A percentile compares a stretch with the other conserved stretches of the same genome.
phyloP scores from a whole-genome alignment of 2,329 filamentous ascomycete genomes.

The Diaporthe caulivora region DNA sequence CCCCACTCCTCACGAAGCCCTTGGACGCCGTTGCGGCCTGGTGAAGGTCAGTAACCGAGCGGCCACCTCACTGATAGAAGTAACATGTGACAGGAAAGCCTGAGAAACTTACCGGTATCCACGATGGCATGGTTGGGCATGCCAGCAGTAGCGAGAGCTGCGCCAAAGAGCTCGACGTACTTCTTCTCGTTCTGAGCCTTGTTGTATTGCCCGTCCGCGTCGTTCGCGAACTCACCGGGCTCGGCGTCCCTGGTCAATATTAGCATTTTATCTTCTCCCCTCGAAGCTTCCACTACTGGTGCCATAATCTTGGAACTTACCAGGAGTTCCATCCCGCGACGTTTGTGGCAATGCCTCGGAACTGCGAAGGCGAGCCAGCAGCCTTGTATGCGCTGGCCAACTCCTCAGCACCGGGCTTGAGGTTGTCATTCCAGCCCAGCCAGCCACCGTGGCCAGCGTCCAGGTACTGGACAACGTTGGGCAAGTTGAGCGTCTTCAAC shows the following conservation, averaged over 20 bases:
- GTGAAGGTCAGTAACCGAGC: background rate
- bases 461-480: slow-evolving; percentile 74
- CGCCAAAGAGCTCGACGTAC: slow-evolving; percentile 49
- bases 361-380: slow-evolving; percentile 52
- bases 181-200: slow-evolving; percentile 57
- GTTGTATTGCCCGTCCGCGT: slow-evolving; percentile 57
- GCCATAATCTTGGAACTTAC: slow-evolving; percentile 35
- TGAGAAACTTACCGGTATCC: slow-evolving; percentile 50
- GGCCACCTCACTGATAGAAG: background rate
- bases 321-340: slow-evolving; percentile 57
- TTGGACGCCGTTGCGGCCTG: slow-evolving; percentile 54
- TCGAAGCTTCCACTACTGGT: background rate
- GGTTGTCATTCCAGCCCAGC: slow-evolving; percentile 74
- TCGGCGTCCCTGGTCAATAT: slow-evolving; percentile 42
- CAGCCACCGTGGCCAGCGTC: slow-evolving; percentile 75
- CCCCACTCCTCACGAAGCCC: slow-evolving; percentile 59
- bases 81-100: background rate
- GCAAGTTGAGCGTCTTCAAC: slow-evolving; percentile 62
- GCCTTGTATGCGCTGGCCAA: slow-evolving; percentile 54
- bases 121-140: slow-evolving; percentile 58
- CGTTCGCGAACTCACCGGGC: slow-evolving; percentile 55
- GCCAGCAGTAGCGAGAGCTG: slow-evolving; percentile 51
- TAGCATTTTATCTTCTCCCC: slow-evolving; percentile 22
- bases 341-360: slow-evolving; percentile 56
- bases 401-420: slow-evolving; percentile 53